Evolutionary conservation across 306 rosid species (phyloP).

Genomic region (Cyamopsis tetragonoloba): DNA sequence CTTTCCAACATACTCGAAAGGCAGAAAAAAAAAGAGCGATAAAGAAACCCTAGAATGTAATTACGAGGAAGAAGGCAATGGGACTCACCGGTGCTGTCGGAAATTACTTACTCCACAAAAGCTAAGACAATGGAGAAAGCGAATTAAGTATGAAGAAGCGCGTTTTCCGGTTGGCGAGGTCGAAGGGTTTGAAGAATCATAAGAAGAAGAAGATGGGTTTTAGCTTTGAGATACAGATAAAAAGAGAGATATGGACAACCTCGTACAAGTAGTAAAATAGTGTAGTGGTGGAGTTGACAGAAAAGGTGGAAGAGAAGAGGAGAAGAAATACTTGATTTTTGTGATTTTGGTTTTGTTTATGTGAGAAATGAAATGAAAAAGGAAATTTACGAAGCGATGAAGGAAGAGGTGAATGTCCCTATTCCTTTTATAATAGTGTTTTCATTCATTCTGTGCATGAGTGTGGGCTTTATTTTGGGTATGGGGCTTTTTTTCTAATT

Average conservation of each 20-base stretch:
- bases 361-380: too few relatives aligned
- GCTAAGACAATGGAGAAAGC: background rate
- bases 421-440: too few relatives aligned
- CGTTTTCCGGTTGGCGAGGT: constrained; percentile 2
- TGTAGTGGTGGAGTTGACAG: background rate
- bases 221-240: background rate
- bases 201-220: constrained; percentile 6
- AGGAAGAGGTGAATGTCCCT: background rate
- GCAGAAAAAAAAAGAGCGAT: background rate
- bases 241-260: background rate
- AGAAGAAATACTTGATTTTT: background rate
- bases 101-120: constrained; percentile 29
- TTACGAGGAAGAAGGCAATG: background rate
- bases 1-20: background rate
- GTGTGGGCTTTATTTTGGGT: background rate
- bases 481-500: background rate
- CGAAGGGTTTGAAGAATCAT: constrained; percentile 16
- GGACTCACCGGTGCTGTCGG: constrained; percentile 40
- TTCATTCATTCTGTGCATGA: too few relatives aligned
- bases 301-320: background rate
- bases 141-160: background rate
- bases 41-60: constrained; percentile 22
- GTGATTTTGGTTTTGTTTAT: background rate
- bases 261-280: background rate
- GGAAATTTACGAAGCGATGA: background rate